Conservation (phyloP, 1,284 basidiomycete species). For the Phlebopus sp. region DNA sequence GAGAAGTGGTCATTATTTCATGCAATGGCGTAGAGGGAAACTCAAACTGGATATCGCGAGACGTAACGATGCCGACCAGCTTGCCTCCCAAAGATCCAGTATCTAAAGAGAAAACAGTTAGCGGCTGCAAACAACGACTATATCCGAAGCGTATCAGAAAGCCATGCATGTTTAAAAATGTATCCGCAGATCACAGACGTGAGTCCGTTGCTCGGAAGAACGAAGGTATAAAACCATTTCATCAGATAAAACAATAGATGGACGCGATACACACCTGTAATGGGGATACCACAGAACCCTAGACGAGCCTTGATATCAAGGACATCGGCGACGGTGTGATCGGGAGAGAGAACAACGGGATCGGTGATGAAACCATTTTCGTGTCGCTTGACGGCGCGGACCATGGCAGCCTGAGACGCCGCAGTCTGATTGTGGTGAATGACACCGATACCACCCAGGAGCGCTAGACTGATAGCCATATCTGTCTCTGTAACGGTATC, state of each 20-base stretch:
- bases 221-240: conserved; percentile 71
- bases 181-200: conserved; percentile 70
- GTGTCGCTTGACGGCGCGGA: conserved; percentile 95
- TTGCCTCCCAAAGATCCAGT: conserved; percentile 86
- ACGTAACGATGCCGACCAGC: conserved; percentile 95
- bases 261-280: conserved; percentile 73
- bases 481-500: conserved; percentile 98
- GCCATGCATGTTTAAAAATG: conserved; percentile 30
- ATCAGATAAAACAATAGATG: conserved; percentile 15
- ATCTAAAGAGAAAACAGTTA: conserved; percentile 51
- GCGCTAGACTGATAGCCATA: conserved; percentile 96
- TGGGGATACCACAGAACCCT: conserved; percentile 97
- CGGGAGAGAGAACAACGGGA: conserved; percentile 82
- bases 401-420: conserved; percentile 92
- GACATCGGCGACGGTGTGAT: conserved; percentile 84
- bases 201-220: conserved; percentile 81
- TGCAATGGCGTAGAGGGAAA: conserved; percentile 64
- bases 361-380: conserved; percentile 99
- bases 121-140: conserved; percentile 12
- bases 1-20: conserved; percentile 88
- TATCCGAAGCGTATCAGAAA: conserved; percentile 32
- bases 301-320: conserved; percentile 90
- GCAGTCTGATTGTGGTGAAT: conserved; percentile 97
- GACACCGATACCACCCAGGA: conserved; percentile 96
- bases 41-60: conserved; percentile 95